A percentile compares a stretch with the other conserved stretches of the same genome.
Evolutionary conservation across 2,329 filamentous ascomycete genomes (phyloP).

Genomic region (Allantophomopsis cytisporea): DNA sequence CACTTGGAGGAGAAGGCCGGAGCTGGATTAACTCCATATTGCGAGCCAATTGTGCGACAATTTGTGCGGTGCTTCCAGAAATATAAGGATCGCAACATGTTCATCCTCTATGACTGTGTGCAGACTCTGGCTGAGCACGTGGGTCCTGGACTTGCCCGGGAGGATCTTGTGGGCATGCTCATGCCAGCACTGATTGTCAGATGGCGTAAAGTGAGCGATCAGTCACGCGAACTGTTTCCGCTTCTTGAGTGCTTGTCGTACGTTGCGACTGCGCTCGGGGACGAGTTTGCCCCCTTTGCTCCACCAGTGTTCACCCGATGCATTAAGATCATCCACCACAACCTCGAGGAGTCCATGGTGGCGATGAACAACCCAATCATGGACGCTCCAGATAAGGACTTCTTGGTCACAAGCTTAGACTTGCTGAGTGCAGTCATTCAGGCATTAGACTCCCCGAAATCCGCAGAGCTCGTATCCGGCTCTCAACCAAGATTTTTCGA

Average conservation of each 20-base stretch:
- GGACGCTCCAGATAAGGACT: conserved; percentile 89
- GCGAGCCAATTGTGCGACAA: conserved; percentile 78
- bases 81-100: conserved; percentile 99
- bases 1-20: conserved; percentile 91
- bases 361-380: conserved; percentile 51
- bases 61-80: conserved; percentile 84
- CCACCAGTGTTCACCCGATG: conserved; percentile 78
- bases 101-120: conserved; percentile 95
- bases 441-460: conserved; percentile 62
- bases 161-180: conserved; percentile 67
- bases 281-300: conserved; percentile 74
- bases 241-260: conserved; percentile 94
- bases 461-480: conserved; percentile 59
- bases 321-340: conserved; percentile 81
- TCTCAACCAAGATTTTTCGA: conserved; percentile 82
- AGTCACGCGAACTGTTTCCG: conserved; percentile 88
- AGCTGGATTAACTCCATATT: conserved; percentile 69
- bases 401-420: conserved; percentile 88
- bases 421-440: conserved; percentile 89
- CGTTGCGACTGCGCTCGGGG: conserved; percentile 73
- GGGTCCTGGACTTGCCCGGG: conserved; percentile 65
- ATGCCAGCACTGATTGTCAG: conserved; percentile 88
- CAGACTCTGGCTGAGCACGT: conserved; percentile 93
- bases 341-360: conserved; percentile 67
- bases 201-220: conserved; percentile 76